A percentile compares a stretch with the other conserved stretches of the same genome.
These are phyloP conservation scores for Aspergillus viridinutans DNA, from an alignment of 2,329 filamentous ascomycete species.

Conservation along the genomic window DNA sequence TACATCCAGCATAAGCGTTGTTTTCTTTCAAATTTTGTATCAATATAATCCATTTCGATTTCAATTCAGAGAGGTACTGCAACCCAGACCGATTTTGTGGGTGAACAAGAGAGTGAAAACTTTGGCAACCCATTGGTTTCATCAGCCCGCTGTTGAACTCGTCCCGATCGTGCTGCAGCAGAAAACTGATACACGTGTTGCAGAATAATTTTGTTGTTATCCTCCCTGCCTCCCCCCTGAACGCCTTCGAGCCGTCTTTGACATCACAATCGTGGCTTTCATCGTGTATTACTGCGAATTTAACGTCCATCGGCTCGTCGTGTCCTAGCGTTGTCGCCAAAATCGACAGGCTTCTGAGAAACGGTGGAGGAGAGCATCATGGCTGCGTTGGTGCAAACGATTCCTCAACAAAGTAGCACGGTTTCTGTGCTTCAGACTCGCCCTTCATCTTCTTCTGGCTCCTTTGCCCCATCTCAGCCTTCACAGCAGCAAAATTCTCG, in stretches of 20 bases:
- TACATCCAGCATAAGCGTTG: conserved; percentile 16
- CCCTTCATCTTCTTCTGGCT: conserved; percentile 60
- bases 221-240: conserved; percentile 14
- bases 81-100: not conserved
- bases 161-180: conserved; percentile 18
- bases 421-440: conserved; percentile 72
- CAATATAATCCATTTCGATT: conserved; percentile 25
- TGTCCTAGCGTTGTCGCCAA: conserved; percentile 11
- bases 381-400: conserved; percentile 80
- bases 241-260: conserved; percentile 14
- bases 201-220: conserved; percentile 17
- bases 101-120: not conserved
- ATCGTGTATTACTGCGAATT: conserved; percentile 4
- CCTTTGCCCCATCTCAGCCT: conserved; percentile 43
- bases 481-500: conserved; percentile 37
- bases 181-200: conserved; percentile 18
- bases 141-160: conserved; percentile 11
- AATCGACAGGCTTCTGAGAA: conserved; percentile 12
- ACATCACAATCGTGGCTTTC: conserved; percentile 9
- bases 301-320: conserved; percentile 6
- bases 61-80: conserved; percentile 29
- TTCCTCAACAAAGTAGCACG: conserved; percentile 69
- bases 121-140: not conserved
- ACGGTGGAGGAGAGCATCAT: conserved; percentile 51
- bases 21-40: conserved; percentile 28